Evolutionary conservation across 2,329 filamentous ascomycete genomes (phyloP).

Genomic region (Kalmusia sp.): DNA sequence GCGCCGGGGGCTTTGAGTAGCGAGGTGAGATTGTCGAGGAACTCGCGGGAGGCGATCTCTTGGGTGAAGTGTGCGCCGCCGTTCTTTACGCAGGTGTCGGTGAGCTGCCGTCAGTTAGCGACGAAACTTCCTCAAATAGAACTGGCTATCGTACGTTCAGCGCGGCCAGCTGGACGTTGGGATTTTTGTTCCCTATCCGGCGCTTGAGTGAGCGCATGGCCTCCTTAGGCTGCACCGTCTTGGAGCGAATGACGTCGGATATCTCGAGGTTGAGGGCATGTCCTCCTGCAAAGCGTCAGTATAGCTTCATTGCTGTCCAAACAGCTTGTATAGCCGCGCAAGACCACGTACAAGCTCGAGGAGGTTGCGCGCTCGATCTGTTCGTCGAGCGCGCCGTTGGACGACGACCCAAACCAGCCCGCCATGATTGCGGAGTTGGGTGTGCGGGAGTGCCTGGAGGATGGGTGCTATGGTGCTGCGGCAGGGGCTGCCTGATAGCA

Average conservation of each 20-base stretch:
- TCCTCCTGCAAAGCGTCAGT: conserved; percentile 72
- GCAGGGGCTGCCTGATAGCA: neutral
- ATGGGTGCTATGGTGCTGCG: neutral
- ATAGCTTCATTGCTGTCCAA: neutral
- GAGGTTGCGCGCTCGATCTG: conserved; percentile 95
- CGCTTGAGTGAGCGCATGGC: conserved; percentile 96
- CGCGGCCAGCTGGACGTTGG: conserved; percentile 94
- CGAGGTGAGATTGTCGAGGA: conserved; percentile 96
- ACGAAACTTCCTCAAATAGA: neutral
- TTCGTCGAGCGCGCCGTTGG: conserved; percentile 90
- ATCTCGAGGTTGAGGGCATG: conserved; percentile 98
- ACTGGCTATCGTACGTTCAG: conserved; percentile 71
- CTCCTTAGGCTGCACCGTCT: conserved; percentile 96
- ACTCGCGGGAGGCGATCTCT: conserved; percentile 95
- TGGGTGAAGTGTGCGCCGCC: conserved; percentile 92
- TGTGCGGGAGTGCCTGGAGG: conserved; percentile 4
- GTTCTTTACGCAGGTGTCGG: conserved; percentile 98
- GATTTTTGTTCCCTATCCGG: conserved; percentile 96
- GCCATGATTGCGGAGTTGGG: conserved; percentile 67
- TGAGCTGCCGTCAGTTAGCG: conserved; percentile 65
- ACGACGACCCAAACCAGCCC: conserved; percentile 88
- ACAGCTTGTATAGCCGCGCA: neutral
- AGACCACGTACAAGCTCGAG: conserved; percentile 78
- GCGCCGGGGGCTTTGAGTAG: conserved; percentile 80
- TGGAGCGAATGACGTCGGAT: conserved; percentile 95